Base-by-base conservation (phyloP, 192 early-diverging fungal genomes). In the Umbelopsis ramanniana region DNA sequence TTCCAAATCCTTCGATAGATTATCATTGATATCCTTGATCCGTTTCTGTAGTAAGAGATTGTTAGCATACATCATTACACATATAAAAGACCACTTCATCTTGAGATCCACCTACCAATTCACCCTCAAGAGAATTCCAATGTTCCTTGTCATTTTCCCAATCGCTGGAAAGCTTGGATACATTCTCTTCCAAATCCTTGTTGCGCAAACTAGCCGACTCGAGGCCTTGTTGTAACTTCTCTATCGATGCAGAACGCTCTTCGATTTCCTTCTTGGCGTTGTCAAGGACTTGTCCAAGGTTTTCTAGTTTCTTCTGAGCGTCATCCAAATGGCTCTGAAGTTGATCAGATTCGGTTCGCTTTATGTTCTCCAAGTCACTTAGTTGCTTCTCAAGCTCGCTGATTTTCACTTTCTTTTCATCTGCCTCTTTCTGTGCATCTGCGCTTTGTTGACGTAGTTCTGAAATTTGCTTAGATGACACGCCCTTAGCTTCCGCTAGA, bases 391-490 rank as follows among this genome's bases (percentile, higher is more conserved):
- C 68, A 19, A 78, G 21, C 1, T 71, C 73, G 26, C 60, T 60
- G 40, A 85, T 46, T 17, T 67, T 72, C 8, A 26, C 14, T 11
- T 76, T 72, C 11, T 77, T 76, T 43, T 85, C 76, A 46, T 85
- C 79, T 22, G 81, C 69, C 33, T 88, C 86, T 9, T 67, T 46
- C 66, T 86, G 77, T 21, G 85, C 57, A 10, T 63, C 33, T 63
- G 26, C 6, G 1, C 17, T 63, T 63, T 19, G 15, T 14, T 29
- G 26, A 17, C 35, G 3, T n/a, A 63, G 19, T 6, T 63, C 57
- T 6, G 57, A 37, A 6, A 63, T 37, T 35, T 29, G 15, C 6
- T 14, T 63, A 17, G 33, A 63, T 37, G 33, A 37, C 17, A 19
- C 14, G 2, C 19, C 57, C 37, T 63, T 63, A 4, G 57, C 14